phyloP scores from a whole-genome alignment of 2,329 filamentous ascomycete genomes.

The Aureobasidium sp. region DNA sequence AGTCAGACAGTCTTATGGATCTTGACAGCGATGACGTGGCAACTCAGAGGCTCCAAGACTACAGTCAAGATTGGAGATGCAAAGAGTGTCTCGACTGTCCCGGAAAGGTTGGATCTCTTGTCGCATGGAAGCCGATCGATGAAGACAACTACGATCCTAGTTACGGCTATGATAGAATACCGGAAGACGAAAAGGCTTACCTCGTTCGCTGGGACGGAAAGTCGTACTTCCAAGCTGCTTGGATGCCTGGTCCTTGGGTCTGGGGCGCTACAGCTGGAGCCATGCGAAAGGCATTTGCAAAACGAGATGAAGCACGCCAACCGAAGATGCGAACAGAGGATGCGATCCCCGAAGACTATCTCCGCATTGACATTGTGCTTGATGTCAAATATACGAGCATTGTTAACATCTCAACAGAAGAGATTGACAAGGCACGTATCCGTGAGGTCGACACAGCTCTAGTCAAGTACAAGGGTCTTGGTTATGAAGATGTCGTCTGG shows the following conservation, averaged over 20 bases:
- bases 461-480: constrained; percentile 88
- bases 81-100: constrained; percentile 62
- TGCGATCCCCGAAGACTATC: constrained; percentile 79
- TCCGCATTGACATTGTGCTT: constrained; percentile 84
- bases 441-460: constrained; percentile 65
- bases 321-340: constrained; percentile 67
- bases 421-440: constrained; percentile 64
- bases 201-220: constrained; percentile 77
- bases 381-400: constrained; percentile 62
- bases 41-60: constrained; percentile 62
- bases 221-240: constrained; percentile 75
- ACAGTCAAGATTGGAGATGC: constrained; percentile 70
- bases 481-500: constrained; percentile 89
- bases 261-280: constrained; percentile 57
- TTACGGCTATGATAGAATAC: constrained; percentile 48
- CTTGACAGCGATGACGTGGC: constrained; percentile 44
- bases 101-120: constrained; percentile 65
- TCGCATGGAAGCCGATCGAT: constrained; percentile 77
- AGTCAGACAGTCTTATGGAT: constrained; percentile 37
- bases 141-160: constrained; percentile 49
- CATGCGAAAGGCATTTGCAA: constrained; percentile 72
- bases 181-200: constrained; percentile 81
- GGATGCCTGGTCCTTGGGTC: constrained; percentile 88
- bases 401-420: constrained; percentile 54
- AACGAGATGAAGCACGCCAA: constrained; percentile 54